phyloP scores from a whole-genome alignment of 495 filamentous ascomycete genomes.

The Penicillium soppii region DNA sequence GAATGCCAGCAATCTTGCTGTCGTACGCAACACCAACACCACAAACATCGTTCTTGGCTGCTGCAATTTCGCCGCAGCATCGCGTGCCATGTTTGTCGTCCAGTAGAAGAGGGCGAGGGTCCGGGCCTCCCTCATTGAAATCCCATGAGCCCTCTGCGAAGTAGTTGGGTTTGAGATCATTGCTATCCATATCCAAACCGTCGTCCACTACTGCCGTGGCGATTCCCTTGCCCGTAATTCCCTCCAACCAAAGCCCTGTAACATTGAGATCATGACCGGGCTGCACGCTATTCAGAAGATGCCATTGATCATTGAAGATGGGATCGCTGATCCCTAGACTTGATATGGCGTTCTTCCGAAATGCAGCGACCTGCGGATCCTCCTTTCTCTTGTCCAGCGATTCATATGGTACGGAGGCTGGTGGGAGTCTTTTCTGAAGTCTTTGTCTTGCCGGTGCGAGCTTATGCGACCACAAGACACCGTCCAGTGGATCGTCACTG shows the following conservation, averaged over 20 bases:
- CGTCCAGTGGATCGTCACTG: slow-evolving; percentile 63
- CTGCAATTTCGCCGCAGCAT: slow-evolving; percentile 92
- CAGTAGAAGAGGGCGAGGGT: slow-evolving; percentile 73
- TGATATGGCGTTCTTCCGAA: slow-evolving; percentile 60
- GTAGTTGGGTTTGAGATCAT: slow-evolving; percentile 88
- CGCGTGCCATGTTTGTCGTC: slow-evolving; percentile 92
- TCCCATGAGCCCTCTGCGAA: slow-evolving; percentile 91
- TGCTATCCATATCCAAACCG: slow-evolving; percentile 94
- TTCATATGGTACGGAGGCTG: slow-evolving; percentile 29
- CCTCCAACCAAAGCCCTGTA: slow-evolving; percentile 84
- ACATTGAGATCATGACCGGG: slow-evolving; percentile 92
- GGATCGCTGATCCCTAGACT: slow-evolving; percentile 78
- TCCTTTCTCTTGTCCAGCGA: slow-evolving; percentile 17
- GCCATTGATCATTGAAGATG: slow-evolving; percentile 93
- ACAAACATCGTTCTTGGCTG: slow-evolving; percentile 88
- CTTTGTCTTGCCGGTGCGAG: slow-evolving; percentile 64
- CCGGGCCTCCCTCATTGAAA: slow-evolving; percentile 80
- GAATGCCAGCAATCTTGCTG: slow-evolving; percentile 82
- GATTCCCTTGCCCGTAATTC: slow-evolving; percentile 87
- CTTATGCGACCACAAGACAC: slow-evolving; percentile 78
- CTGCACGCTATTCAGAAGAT: slow-evolving; percentile 81
- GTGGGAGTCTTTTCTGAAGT: slow-evolving; percentile 72
- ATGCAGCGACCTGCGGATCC: slow-evolving; percentile 49
- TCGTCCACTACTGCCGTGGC: slow-evolving; percentile 95
- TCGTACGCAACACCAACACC: slow-evolving; percentile 94